Base-by-base conservation (phyloP, 1,139 yeast genomes). In the Yamadazyma epiphylla region DNA sequence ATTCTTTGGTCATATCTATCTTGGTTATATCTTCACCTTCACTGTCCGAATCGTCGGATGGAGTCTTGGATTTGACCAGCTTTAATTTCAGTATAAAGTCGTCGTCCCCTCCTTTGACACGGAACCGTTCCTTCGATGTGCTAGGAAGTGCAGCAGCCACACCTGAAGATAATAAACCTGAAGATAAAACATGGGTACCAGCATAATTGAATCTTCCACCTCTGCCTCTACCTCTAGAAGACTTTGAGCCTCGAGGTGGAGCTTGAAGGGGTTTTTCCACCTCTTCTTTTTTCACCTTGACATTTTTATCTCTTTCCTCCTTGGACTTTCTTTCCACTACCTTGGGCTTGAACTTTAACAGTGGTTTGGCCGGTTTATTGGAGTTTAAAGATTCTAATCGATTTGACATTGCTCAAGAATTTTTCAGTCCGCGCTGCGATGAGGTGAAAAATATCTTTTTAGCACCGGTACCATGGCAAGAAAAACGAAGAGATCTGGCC, bases 321-420 rank as follows among this genome's bases (percentile, higher is more conserved):
- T 85, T 81, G 13, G 87, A 63, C 51, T 86, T 77, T 55, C 96
- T 67, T 2, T 85, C 86, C 24, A 87, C 95, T 2, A 69, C 80
- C 53, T 87, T 87, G 1, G 96, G 96, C 49, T 80, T 75, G 56
- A 87, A 87, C 54, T 81, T 79, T 31, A 74, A 64, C 17, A 69
- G 65, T 13, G 77, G 75, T 45, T 73, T 77, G 13, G 43, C 33
- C 10, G 60, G 47, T 40, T 60, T 57, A 36, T 59, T 60, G 25
- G 63, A 46, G 43, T 60, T 64, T 43, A 68, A 55, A 14, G 72
- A 65, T 29, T 67, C 74, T 36, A 68, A 55, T 36, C 74, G 49
- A 43, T 67, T 65, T 20, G 72, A 63, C 73, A 67, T 67, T 26
- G 22, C n/a, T n/a, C n/a, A n/a, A n/a, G n/a, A n/a, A n/a, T n/a